Conservation (phyloP, 352 stramenopile species). For the Blastocystis sp. region DNA sequence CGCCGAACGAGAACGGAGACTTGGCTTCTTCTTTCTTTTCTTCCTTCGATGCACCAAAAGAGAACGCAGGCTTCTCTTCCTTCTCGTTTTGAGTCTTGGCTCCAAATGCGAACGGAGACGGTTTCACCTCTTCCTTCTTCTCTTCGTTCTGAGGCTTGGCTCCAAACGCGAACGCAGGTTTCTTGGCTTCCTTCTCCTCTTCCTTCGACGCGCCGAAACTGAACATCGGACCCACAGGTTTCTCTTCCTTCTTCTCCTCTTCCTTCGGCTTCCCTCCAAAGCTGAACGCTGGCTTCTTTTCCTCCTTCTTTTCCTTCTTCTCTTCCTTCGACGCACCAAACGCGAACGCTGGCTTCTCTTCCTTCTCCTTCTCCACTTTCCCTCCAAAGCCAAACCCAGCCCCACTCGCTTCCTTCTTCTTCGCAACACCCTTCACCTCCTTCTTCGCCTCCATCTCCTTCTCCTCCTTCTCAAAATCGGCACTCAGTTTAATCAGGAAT, state of each 20-base stretch:
- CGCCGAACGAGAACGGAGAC: constrained; percentile 13
- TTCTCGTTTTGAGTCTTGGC: neutral
- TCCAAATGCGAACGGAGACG: neutral
- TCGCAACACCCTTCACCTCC: neutral
- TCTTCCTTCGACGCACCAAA: constrained; percentile 1
- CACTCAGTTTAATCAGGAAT: neutral
- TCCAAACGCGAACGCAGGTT: constrained; percentile 10
- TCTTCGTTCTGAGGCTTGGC: neutral
- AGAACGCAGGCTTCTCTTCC: neutral
- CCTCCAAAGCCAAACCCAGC: constrained; percentile 10
- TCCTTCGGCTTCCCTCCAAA: constrained; percentile 10
- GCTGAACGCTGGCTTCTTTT: neutral
- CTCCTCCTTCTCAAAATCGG: neutral
- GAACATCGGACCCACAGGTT: constrained; percentile 13
- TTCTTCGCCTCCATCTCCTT: neutral
- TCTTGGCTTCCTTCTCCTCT: neutral
- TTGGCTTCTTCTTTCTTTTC: constrained; percentile 21
- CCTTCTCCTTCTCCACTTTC: neutral
- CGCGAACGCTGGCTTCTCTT: constrained; percentile 13
- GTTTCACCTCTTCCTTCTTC: no score
- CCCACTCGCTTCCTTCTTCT: no score
- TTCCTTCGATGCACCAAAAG: neutral
- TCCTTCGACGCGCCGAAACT: neutral
- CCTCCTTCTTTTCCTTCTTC: neutral
- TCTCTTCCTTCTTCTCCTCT: constrained; percentile 13